A percentile compares a stretch with the other conserved stretches of the same genome.
Evolutionary conservation across 1,284 basidiomycete species (phyloP).

Genomic region (Austropuccinia psidii): DNA sequence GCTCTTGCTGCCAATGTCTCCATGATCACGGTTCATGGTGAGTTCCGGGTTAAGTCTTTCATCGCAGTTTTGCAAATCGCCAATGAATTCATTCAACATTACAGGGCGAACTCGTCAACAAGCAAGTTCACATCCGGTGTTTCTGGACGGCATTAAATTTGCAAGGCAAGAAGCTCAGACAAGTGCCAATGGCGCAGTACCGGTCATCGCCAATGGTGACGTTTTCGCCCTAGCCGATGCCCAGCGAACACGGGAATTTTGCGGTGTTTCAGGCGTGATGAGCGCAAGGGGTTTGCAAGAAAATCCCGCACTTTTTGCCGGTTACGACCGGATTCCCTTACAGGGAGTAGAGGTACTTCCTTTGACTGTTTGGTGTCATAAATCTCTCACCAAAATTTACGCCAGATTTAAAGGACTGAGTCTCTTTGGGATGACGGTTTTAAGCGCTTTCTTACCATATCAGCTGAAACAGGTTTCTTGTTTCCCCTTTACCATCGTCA

Average conservation of each 20-base stretch:
- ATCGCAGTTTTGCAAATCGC: background rate
- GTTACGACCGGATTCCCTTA: constrained; percentile 52
- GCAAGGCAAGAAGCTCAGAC: constrained; percentile 52
- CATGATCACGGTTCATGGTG: constrained; percentile 56
- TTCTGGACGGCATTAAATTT: constrained; percentile 53
- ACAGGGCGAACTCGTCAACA: constrained; percentile 53
- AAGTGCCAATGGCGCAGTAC: constrained; percentile 51
- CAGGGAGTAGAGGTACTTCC: constrained; percentile 50
- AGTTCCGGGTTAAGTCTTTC: background rate
- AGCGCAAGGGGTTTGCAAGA: constrained; percentile 57
- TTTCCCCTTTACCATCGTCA: constrained; percentile 53
- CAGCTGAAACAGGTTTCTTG: constrained; percentile 52
- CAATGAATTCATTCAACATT: too few species aligned
- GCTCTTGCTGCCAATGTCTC: constrained; percentile 51
- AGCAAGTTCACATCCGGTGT: constrained; percentile 53
- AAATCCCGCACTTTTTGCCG: constrained; percentile 57
- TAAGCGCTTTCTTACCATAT: constrained; percentile 51
- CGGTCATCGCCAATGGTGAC: constrained; percentile 57
- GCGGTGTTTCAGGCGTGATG: constrained; percentile 56
- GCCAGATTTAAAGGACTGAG: background rate
- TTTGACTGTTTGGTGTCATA: background rate
- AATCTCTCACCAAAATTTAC: background rate
- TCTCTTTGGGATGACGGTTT: background rate
- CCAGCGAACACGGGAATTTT: constrained; percentile 49
- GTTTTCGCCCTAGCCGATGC: constrained; percentile 54